These are phyloP conservation scores for Paralagenidium karlingii DNA, from an alignment of 352 stramenopile species.

Conservation along the genomic window DNA sequence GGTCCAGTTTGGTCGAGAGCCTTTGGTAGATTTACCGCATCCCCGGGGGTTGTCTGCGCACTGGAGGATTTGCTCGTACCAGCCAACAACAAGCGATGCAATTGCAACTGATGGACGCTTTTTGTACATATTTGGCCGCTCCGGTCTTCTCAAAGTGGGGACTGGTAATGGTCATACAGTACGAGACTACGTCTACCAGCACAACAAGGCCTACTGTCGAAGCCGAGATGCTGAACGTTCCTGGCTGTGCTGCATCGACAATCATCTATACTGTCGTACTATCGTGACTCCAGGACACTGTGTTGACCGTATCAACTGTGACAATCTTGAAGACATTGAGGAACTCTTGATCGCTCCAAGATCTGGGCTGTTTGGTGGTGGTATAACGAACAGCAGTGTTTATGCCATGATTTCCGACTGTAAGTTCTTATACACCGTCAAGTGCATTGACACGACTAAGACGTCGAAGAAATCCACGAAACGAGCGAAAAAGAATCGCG, in stretches of 20 bases:
- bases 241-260: slow-evolving; percentile 61
- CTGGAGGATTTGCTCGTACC: slow-evolving; percentile 53
- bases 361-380: slow-evolving; percentile 31
- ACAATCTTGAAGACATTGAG: slow-evolving; percentile 24
- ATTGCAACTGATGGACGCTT: slow-evolving; percentile 57
- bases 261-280: slow-evolving; percentile 55
- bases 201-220: slow-evolving; percentile 42
- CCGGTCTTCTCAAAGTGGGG: slow-evolving; percentile 53
- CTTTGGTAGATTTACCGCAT: slow-evolving; percentile 30
- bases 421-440: slow-evolving; percentile 40
- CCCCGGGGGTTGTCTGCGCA: slow-evolving; percentile 37
- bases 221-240: slow-evolving; percentile 50
- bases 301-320: slow-evolving; percentile 41
- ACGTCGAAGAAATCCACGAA: no score
- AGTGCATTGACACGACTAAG: slow-evolving; percentile 49
- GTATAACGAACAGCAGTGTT: slow-evolving; percentile 37
- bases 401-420: slow-evolving; percentile 66
- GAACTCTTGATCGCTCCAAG: no score
- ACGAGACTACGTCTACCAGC: slow-evolving; percentile 55
- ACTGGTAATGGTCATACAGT: slow-evolving; percentile 48
- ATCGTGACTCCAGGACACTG: slow-evolving; percentile 50
- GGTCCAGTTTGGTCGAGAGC: slow-evolving; percentile 10
- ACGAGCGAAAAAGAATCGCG: no score
- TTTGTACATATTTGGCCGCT: slow-evolving; percentile 53
- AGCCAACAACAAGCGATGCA: slow-evolving; percentile 48